These are phyloP conservation scores for Cadophora sp. DNA, from an alignment of 2,329 filamentous ascomycete genomes.

Conservation along the genomic window DNA sequence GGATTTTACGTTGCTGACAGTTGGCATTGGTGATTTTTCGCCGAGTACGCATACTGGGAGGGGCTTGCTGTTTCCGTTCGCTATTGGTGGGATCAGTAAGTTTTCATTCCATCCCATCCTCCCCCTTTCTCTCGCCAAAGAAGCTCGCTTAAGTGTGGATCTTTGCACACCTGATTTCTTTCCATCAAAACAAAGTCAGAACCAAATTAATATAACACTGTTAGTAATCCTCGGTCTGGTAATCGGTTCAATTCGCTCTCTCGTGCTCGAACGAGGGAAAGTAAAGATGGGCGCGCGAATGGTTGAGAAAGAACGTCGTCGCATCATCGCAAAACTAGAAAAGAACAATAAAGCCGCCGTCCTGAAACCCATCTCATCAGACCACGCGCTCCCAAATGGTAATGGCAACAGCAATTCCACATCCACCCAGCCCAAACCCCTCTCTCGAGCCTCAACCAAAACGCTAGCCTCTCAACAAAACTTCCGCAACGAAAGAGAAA, in stretches of 20 bases:
- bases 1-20: slow-evolving; percentile 72
- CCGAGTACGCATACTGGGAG: slow-evolving; percentile 62
- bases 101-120: slow-evolving; percentile 58
- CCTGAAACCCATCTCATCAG: slow-evolving; percentile 51
- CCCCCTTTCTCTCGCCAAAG: not conserved
- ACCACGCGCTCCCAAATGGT: not conserved
- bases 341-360: slow-evolving; percentile 55
- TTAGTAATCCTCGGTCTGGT: slow-evolving; percentile 79
- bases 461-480: not conserved
- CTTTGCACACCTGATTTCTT: not conserved
- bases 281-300: slow-evolving; percentile 61
- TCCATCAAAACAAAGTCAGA: not conserved
- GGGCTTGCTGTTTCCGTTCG: slow-evolving; percentile 81
- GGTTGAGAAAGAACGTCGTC: slow-evolving; percentile 63
- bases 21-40: slow-evolving; percentile 66
- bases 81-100: slow-evolving; percentile 74
- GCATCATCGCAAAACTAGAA: slow-evolving; percentile 54
- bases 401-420: not conserved
- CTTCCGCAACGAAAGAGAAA: slow-evolving; percentile 57
- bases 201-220: not conserved
- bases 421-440: not conserved
- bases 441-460: slow-evolving; percentile 24
- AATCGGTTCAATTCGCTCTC: slow-evolving; percentile 77
- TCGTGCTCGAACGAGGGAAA: slow-evolving; percentile 65
- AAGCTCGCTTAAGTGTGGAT: not conserved